These are phyloP conservation scores for Oenanthe sinensis DNA, from an alignment of 129 eudicot genomes.

Conservation along the genomic window DNA sequence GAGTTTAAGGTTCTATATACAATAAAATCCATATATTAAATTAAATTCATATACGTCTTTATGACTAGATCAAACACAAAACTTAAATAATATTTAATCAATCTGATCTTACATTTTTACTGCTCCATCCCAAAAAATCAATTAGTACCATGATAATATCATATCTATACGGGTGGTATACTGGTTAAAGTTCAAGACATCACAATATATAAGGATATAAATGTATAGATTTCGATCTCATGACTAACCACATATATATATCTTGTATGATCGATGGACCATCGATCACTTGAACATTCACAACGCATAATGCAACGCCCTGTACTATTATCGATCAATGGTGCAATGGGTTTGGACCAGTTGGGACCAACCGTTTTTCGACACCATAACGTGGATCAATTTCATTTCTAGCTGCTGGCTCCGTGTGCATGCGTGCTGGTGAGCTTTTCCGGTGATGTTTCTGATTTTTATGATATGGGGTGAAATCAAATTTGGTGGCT, in stretches of 20 bases:
- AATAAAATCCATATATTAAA: not conserved
- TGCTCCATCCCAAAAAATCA: not conserved
- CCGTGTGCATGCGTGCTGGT: not conserved
- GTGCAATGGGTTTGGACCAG: conserved; percentile 91
- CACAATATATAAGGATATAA: not conserved
- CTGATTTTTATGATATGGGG: conserved; percentile 40
- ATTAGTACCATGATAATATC: not conserved
- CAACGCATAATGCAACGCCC: not conserved
- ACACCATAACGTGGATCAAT: conserved; percentile 64
- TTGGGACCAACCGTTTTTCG: conserved; percentile 69
- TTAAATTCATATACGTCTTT: not conserved
- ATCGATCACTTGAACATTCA: not conserved
- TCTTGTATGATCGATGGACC: not conserved
- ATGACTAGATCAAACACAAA: conserved; percentile 8
- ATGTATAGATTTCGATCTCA: not conserved
- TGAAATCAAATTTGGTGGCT: conserved; percentile 51
- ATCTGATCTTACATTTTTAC: conserved; percentile 9
- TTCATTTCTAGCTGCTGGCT: conserved; percentile 13
- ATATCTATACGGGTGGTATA: not conserved
- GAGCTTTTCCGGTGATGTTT: conserved; percentile 14
- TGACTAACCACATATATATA: conserved; percentile 15
- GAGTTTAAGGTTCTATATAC: too few species aligned
- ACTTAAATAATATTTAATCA: not conserved
- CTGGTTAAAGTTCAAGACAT: conserved; percentile 8
- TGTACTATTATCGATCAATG: conserved; percentile 27